A percentile compares a stretch with the other conserved stretches of the same genome.
These are phyloP conservation scores for Saccharomyces hybrid DNA, from an alignment of 1,139 yeast genomes.

Conservation along the genomic window DNA sequence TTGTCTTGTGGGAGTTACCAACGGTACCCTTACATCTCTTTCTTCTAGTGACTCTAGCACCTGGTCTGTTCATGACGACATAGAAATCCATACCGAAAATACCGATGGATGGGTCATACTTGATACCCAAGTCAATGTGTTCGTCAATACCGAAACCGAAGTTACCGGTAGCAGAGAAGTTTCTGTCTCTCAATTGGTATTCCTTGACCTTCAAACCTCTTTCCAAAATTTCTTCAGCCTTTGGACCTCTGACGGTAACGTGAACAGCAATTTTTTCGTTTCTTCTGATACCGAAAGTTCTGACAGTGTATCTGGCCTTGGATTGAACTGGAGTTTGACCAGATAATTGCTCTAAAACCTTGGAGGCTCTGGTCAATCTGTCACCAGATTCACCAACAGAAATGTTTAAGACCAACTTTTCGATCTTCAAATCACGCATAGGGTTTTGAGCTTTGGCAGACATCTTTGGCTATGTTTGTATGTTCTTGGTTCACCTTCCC, in stretches of 20 bases:
- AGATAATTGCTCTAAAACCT: constrained; percentile 98
- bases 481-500: constrained; percentile 3
- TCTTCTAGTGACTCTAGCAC: constrained; percentile 98
- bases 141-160: constrained; percentile 99
- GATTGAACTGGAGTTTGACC: constrained; percentile 99
- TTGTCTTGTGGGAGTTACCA: constrained; percentile 90
- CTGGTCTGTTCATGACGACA: constrained; percentile 99
- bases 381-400: constrained; percentile 99
- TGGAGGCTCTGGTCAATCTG: constrained; percentile 99
- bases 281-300: constrained; percentile 99
- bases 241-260: constrained; percentile 99
- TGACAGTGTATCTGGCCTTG: constrained; percentile 99
- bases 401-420: constrained; percentile 98
- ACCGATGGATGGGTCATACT: constrained; percentile 99
- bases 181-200: constrained; percentile 87
- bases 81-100: constrained; percentile 99
- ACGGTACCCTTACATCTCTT: constrained; percentile 87
- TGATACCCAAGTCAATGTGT: constrained; percentile 99
- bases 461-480: constrained; percentile 19
- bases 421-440: constrained; percentile 99
- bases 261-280: constrained; percentile 99
- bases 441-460: constrained; percentile 50
- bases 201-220: constrained; percentile 99
- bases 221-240: constrained; percentile 99
- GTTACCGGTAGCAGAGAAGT: constrained; percentile 99